Percentiles rank a stretch among this genome's conserved stretches.
Conservation (phyloP, 768 basidiomycete species). For the Candolleomyces eurysporus region DNA sequence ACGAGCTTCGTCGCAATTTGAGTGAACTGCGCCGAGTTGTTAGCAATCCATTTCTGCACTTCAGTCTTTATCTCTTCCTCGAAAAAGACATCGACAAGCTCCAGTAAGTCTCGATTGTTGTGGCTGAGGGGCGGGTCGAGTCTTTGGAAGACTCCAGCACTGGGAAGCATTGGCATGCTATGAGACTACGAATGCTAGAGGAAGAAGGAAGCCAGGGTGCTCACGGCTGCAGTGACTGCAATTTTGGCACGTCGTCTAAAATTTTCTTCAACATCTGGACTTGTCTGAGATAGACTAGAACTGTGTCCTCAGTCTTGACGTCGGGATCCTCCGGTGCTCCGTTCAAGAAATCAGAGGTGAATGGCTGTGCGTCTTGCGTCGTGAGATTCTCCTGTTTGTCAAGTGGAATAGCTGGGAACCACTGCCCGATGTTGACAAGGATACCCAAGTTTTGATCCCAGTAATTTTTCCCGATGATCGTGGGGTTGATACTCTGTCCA, state of each 20-base stretch:
- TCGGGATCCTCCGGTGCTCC: not conserved
- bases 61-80: not conserved
- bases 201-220: not conserved
- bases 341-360: not conserved
- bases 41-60: not conserved
- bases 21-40: not conserved
- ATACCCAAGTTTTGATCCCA: not conserved
- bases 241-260: not conserved
- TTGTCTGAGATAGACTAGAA: not conserved
- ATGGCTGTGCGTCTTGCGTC: not conserved
- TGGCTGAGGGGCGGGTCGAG: not conserved
- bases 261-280: not conserved
- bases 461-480: not conserved
- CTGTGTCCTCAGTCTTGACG: not conserved
- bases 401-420: not conserved
- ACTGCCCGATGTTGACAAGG: not conserved
- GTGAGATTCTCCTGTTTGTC: too few relatives aligned
- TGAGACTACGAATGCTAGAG: too few relatives aligned
- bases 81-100: not conserved
- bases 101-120: not conserved
- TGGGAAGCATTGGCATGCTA: too few relatives aligned
- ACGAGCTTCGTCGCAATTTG: not conserved
- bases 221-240: not conserved
- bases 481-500: not conserved
- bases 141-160: not conserved